Evolutionary conservation across 1,139 yeast genomes (phyloP).

Genomic region (Insectozyma bohioensis): DNA sequence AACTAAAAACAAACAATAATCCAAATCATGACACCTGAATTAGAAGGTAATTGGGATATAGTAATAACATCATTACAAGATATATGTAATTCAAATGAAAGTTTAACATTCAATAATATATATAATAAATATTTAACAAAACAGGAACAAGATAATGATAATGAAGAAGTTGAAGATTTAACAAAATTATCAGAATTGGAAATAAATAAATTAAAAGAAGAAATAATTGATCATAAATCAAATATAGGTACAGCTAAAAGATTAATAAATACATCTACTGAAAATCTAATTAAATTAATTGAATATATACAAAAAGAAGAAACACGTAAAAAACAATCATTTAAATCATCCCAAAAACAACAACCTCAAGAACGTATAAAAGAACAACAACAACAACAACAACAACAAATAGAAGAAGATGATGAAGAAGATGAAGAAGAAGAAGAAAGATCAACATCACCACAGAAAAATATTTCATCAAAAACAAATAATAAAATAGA

Average conservation of each 20-base stretch:
- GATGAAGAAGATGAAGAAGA: background rate
- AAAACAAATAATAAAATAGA: too few species aligned
- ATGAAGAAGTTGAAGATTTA: slow-evolving; percentile 21
- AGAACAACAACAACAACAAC: slow-evolving; percentile 7
- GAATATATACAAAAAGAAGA: slow-evolving; percentile 21
- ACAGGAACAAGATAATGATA: slow-evolving; percentile 16
- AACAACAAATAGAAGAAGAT: background rate
- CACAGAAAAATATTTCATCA: background rate
- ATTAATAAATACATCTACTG: slow-evolving; percentile 41
- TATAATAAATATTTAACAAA: too few species aligned
- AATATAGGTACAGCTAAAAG: slow-evolving; percentile 58
- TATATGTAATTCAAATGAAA: slow-evolving; percentile 60
- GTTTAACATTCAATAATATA: slow-evolving; percentile 49
- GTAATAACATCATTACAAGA: slow-evolving; percentile 68
- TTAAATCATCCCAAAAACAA: slow-evolving; percentile 17
- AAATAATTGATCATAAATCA: slow-evolving; percentile 51
- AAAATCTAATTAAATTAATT: slow-evolving; percentile 36
- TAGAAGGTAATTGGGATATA: slow-evolving; percentile 66
- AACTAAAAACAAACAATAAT: slow-evolving; percentile 1
- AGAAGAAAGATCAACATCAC: background rate
- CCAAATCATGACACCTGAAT: slow-evolving; percentile 22
- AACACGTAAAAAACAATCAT: slow-evolving; percentile 13
- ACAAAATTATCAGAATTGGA: slow-evolving; percentile 24
- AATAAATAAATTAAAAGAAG: slow-evolving; percentile 38
- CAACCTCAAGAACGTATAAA: slow-evolving; percentile 11